These are phyloP conservation scores for Heterotrichella gracilis DNA, from an alignment of 352 stramenopile species.

Conservation along the genomic window DNA sequence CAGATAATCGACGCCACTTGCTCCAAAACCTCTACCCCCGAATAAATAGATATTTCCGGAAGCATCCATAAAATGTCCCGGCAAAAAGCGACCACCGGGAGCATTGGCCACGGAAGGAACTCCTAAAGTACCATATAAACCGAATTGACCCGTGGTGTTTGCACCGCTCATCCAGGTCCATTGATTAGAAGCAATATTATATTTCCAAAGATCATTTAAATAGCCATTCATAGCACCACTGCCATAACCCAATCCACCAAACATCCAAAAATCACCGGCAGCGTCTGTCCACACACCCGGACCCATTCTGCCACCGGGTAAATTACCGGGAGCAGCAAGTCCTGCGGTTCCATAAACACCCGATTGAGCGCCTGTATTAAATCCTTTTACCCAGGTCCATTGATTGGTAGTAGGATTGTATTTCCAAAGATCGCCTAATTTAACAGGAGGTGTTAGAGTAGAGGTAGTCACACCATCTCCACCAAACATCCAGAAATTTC, in stretches of 20 bases:
- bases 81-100: neutral
- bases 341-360: neutral
- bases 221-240: neutral
- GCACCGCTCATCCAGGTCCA: neutral
- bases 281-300: neutral
- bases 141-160: neutral
- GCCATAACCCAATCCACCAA: neutral
- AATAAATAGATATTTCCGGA: neutral
- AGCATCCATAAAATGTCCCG: neutral
- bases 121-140: neutral
- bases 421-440: neutral
- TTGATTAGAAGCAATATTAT: neutral
- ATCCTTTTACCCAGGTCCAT: neutral
- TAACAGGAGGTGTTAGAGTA: no score
- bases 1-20: neutral
- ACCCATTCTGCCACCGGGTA: neutral
- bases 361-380: neutral
- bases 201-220: slow-evolving; percentile 9
- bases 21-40: neutral
- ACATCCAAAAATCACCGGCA: neutral
- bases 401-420: neutral
- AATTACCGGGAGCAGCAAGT: neutral
- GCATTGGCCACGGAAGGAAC: neutral
- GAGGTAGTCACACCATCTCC: neutral
- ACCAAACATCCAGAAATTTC: neutral